Evolutionary conservation across 73 alveolate genomes (phyloP).

Genomic region (Durusdinium trenchii): DNA sequence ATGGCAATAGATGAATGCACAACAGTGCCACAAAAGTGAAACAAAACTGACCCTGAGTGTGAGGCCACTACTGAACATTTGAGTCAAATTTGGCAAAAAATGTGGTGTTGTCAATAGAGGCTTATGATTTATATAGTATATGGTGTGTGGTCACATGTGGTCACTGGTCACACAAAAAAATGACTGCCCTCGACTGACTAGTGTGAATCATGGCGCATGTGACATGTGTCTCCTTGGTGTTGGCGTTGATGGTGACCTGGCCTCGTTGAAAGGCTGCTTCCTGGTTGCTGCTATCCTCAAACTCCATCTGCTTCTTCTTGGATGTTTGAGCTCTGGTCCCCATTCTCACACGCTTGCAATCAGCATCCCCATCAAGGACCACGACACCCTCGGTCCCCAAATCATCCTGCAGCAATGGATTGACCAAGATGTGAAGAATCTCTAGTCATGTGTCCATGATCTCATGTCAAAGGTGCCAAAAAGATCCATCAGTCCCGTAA

Average conservation of each 20-base stretch:
- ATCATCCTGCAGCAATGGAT: no score
- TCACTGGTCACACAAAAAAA: not conserved
- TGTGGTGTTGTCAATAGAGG: not conserved
- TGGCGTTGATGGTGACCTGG: not conserved
- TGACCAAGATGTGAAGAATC: no score
- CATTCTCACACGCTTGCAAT: not conserved
- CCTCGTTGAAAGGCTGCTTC: not conserved
- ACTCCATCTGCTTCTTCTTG: not conserved
- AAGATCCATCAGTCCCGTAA: no score
- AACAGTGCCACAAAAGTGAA: no score
- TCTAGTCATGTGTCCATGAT: no score
- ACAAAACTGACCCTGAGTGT: not conserved
- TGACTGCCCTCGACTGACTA: not conserved
- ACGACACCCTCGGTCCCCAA: conserved; percentile 2
- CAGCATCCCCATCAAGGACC: not conserved
- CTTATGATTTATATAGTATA: no score
- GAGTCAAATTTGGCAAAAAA: not conserved
- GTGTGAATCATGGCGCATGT: not conserved
- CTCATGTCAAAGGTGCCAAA: not conserved
- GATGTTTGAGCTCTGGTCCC: not conserved
- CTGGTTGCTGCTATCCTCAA: not conserved
- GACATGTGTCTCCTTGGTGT: not conserved
- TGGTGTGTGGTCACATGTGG: not conserved
- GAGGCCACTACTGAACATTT: not conserved
- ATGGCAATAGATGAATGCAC: no score